phyloP scores from a whole-genome alignment of 2,329 filamentous ascomycete species.

The Rhexocercosporidium sp. region DNA sequence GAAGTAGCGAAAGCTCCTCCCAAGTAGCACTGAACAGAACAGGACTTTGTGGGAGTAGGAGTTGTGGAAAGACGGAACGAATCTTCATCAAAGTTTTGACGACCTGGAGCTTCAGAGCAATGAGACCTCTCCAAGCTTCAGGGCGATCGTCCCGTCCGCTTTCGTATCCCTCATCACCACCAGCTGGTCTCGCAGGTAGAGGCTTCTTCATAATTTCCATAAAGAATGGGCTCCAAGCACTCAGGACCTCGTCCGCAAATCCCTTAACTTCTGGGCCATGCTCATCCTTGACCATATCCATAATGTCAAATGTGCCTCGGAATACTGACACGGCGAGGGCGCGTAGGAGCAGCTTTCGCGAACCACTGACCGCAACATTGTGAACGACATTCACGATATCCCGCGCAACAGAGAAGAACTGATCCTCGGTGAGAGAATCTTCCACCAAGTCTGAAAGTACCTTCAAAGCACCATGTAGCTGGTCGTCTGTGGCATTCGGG shows the following conservation, averaged over 20 bases:
- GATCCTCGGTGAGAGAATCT: constrained; percentile 89
- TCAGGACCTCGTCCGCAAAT: constrained; percentile 86
- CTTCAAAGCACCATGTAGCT: constrained; percentile 87
- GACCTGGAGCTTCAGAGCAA: constrained; percentile 91
- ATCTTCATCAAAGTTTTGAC: constrained; percentile 93
- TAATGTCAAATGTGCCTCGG: constrained; percentile 87
- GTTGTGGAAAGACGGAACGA: constrained; percentile 78
- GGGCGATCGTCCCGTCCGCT: constrained; percentile 57
- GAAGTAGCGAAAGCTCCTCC: constrained; percentile 80
- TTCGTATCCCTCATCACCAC: constrained; percentile 60
- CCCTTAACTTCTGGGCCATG: constrained; percentile 84
- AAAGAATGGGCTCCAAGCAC: constrained; percentile 90
- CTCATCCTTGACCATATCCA: constrained; percentile 96
- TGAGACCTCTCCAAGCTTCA: constrained; percentile 77
- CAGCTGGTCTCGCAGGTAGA: constrained; percentile 65
- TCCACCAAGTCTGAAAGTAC: constrained; percentile 91
- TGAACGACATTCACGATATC: constrained; percentile 86
- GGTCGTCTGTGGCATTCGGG: constrained; percentile 73
- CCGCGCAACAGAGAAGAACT: constrained; percentile 89
- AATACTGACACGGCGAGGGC: constrained; percentile 91
- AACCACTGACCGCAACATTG: constrained; percentile 77
- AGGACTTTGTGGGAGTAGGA: constrained; percentile 82
- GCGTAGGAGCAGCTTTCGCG: constrained; percentile 75
- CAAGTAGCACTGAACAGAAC: constrained; percentile 86
- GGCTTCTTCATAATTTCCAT: constrained; percentile 75